Conservation (phyloP, 2,329 filamentous ascomycete species). For the Xylariaceae sp. region DNA sequence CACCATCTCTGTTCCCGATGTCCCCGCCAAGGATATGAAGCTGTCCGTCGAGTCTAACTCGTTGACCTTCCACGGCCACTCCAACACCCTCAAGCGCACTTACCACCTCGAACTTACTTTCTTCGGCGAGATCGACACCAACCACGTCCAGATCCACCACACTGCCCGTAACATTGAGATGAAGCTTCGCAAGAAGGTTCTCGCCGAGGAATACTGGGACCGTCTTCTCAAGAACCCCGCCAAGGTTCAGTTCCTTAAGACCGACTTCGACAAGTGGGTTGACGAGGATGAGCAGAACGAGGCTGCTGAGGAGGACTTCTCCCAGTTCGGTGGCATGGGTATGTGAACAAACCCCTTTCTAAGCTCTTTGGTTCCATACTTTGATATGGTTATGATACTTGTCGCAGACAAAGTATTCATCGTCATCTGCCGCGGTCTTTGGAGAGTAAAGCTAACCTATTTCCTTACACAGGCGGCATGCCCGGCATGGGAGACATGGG, state of each 20-base stretch:
- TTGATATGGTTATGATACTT: no score
- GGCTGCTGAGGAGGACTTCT: conserved; percentile 73
- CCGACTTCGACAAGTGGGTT: conserved; percentile 99
- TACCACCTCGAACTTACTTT: conserved; percentile 86
- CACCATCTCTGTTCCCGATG: conserved; percentile 83
- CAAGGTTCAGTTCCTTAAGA: conserved; percentile 95
- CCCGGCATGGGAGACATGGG: conserved; percentile 46
- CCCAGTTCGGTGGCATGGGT: conserved; percentile 62
- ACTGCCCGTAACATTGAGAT: conserved; percentile 83
- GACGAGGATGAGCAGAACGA: conserved; percentile 98
- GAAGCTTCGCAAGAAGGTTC: conserved; percentile 94
- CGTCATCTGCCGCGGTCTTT: neutral
- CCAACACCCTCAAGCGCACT: conserved; percentile 75
- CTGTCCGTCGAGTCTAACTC: conserved; percentile 74
- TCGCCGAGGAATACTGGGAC: conserved; percentile 93
- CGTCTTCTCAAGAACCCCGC: conserved; percentile 83
- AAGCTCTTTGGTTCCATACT: neutral
- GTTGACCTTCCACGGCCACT: conserved; percentile 78
- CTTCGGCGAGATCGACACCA: conserved; percentile 83
- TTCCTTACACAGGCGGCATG: conserved; percentile 44
- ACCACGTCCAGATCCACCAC: conserved; percentile 81
- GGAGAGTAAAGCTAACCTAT: conserved; percentile 6
- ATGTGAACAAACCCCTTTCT: conserved; percentile 32
- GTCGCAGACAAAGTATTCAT: neutral
- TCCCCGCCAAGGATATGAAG: conserved; percentile 68